Evolutionary conservation across 1,284 basidiomycete species (phyloP).

Genomic region (Moesziomyces parantarcticus): DNA sequence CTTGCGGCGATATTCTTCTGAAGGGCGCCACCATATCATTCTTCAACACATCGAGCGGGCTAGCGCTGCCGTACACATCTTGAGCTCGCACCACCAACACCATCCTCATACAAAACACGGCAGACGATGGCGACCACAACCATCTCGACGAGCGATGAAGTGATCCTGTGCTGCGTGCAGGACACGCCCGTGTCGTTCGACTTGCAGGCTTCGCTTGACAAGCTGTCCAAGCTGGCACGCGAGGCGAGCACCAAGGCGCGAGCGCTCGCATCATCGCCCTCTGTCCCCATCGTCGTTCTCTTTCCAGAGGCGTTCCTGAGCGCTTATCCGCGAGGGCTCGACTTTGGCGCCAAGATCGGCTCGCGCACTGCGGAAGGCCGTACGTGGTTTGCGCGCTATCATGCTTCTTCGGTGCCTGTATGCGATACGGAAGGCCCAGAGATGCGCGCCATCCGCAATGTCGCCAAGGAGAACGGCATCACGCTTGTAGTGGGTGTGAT

Average conservation of each 20-base stretch:
- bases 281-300: conserved; percentile 71
- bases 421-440: conserved; percentile 38
- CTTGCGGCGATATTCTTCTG: not conserved
- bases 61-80: not conserved
- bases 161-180: conserved; percentile 47
- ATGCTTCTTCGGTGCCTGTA: conserved; percentile 40
- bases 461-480: conserved; percentile 39
- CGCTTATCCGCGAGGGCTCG: conserved; percentile 67
- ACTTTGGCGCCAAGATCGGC: conserved; percentile 52
- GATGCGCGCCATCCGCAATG: conserved; percentile 33
- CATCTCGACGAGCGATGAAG: conserved; percentile 21
- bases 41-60: too few species aligned
- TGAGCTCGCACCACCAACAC: not conserved
- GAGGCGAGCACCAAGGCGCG: conserved; percentile 42
- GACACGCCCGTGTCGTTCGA: conserved; percentile 48
- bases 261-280: conserved; percentile 6
- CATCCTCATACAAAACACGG: too few species aligned
- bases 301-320: conserved; percentile 77
- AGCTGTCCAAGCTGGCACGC: conserved; percentile 38
- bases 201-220: conserved; percentile 38
- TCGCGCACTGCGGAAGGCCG: conserved; percentile 46
- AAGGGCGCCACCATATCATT: not conserved
- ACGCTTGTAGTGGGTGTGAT: conserved; percentile 76
- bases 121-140: not conserved
- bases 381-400: conserved; percentile 47